Evolutionary conservation across 1,284 basidiomycete genomes (phyloP), one percentile per base, ranked within the genome.

Genomic region (Somion occarium): DNA sequence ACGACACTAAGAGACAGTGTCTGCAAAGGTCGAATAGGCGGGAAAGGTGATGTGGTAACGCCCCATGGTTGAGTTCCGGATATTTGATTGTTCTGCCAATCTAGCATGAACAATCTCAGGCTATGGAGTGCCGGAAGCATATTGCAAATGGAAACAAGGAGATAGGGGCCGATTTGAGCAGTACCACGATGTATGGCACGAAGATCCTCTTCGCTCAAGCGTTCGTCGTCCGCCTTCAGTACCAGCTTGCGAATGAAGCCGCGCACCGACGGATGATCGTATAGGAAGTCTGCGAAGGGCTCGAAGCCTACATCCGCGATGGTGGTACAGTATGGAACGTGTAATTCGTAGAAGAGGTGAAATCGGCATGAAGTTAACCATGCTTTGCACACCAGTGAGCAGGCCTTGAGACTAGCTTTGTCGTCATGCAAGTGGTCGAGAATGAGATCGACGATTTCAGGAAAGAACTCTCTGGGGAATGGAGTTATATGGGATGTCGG

Each of bases 381-480:
- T 3, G 42, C 23, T 9, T 26, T 34, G 27, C 38, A 49, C 2
- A 52, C 53, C 3, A 53, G 46, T 9, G 55, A 48, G 42, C 55
- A 56, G 34, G 38, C 47, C 4, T 25, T 18, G 9, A 56, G 49
- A 20, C 49, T 30, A 19, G 24, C 11, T 18, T 47, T 49, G 46
- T 56, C 53, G 38, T 48, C 38, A 44, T 53, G 43, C n/a, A 54
- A 46, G 44, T 54, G 47, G 38, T 54, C 52, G 18, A 56, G 34
- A 25, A 56, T 52, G 38, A 42, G 24, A 42, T 54, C 53, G 23
- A 48, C 49, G 23, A 56, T 38, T 30, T 56, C 55, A 12, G 46
- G 34, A n/a, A 51, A 51, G 15, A 56, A 43, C 7, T 50, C 38
- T 23, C 15, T 34, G 30, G 30, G 30, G 15, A 34, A 34, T 34